These are phyloP conservation scores for Aspergillus saccharolyticus DNA, from an alignment of 495 filamentous ascomycete species.

Conservation along the genomic window DNA sequence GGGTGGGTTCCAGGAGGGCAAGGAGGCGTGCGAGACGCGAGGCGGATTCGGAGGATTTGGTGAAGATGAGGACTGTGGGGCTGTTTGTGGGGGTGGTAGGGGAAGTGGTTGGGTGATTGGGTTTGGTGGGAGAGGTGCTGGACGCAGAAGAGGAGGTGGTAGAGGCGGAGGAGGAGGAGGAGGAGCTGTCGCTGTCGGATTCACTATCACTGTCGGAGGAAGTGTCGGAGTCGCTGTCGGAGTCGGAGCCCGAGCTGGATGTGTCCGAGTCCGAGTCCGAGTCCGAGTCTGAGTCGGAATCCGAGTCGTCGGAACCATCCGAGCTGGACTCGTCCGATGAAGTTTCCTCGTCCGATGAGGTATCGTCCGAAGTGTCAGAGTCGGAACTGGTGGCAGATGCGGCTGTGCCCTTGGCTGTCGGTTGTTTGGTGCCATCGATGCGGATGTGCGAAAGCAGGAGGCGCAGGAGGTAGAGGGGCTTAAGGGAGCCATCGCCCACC, in stretches of 20 bases:
- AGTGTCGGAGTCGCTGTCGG: slow-evolving; percentile 10
- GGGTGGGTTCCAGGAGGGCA: slow-evolving; percentile 56
- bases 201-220: slow-evolving; percentile 15
- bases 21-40: slow-evolving; percentile 75
- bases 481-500: slow-evolving; percentile 68
- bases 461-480: slow-evolving; percentile 72
- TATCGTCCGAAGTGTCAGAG: slow-evolving; percentile 22
- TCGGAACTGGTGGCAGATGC: background rate
- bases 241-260: slow-evolving; percentile 14
- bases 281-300: slow-evolving; percentile 12
- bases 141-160: background rate
- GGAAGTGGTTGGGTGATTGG: background rate
- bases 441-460: slow-evolving; percentile 36
- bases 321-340: slow-evolving; percentile 1
- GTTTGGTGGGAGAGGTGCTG: background rate
- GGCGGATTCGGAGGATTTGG: slow-evolving; percentile 79
- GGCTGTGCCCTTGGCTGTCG: too few relatives aligned
- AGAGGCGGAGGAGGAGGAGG: background rate
- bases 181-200: slow-evolving; percentile 12
- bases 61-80: slow-evolving; percentile 69
- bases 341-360: slow-evolving; percentile 20
- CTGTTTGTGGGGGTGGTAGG: background rate
- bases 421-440: slow-evolving; percentile 8
- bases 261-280: background rate
- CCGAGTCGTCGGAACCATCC: slow-evolving; percentile 20